Base-by-base conservation (phyloP, 768 basidiomycete species). In the Rhizopogon sp. region DNA sequence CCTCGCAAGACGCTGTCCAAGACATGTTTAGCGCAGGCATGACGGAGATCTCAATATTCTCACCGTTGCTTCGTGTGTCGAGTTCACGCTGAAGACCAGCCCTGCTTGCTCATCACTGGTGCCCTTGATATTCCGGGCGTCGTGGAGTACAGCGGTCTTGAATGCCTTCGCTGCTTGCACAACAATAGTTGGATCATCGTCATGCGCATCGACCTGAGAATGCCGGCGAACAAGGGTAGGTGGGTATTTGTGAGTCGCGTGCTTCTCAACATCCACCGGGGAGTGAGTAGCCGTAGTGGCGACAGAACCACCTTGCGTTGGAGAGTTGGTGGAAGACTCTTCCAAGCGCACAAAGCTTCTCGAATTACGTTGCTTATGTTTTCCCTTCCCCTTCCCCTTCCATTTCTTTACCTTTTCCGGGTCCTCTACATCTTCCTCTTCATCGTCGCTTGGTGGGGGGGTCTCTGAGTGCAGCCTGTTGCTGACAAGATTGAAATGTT, bases 71-170 rank as follows among this genome's bases (percentile, higher is more conserved):
- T 90, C 88, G 54, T 75, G 73, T 16, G 81, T 58, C 14, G 81
- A 83, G 54, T 73, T 76, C 49, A 87, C 74, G 61, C 79, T 74
- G 77, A 82, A 83, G 13, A 70, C 70, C 54, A 84, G 63, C 43
- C 72, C 74, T 14, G 64, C 75, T 35, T 70, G 66, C 22, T 71
- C 74, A 37, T 76, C 72, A 28, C 74, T 75, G 16, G 73, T 73
- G 10, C 85, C 83, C 50, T 69, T 73, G 55, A 90, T 74, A 61
- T 88, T 87, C 14, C 88, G 79, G 29, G 88, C 88, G 68, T 90
- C 88, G 61, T 90, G 88, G 41, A 90, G 67, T 6, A 89, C 76
- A 1, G 84, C 85, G n/a, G 78, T 77, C 70, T 83, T 88, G 40
- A 90, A 58, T 9, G 74, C 81, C 64, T 80, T 86, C 1, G 84